Percentiles rank a stretch among this genome's conserved stretches.
These are phyloP conservation scores for Tardiomyces digboiensis DNA, from an alignment of 1,139 yeast genomes.

Conservation along the genomic window DNA sequence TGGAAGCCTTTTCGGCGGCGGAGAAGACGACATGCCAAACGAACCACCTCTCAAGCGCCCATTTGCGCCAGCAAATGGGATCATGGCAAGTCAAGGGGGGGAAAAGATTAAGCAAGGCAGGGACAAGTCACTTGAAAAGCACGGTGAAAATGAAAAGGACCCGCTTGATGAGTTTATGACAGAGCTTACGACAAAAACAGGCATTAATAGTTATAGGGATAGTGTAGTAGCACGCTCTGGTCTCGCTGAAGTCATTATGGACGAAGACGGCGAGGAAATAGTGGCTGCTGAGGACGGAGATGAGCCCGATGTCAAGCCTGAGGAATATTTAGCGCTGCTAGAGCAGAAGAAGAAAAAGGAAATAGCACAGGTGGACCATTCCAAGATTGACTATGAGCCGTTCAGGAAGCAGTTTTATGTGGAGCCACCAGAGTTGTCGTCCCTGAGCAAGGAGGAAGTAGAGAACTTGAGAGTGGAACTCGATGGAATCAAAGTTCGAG, in stretches of 20 bases:
- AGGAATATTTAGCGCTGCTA: neutral
- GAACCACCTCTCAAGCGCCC: neutral
- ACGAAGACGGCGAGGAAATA: slow-evolving; percentile 2
- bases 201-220: too few relatives aligned
- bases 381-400: slow-evolving; percentile 38
- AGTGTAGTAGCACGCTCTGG: neutral
- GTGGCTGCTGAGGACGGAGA: neutral
- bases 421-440: slow-evolving; percentile 48
- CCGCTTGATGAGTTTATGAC: slow-evolving; percentile 1
- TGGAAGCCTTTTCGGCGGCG: neutral
- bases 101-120: too few relatives aligned
- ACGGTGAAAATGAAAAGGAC: too few relatives aligned
- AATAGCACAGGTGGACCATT: slow-evolving; percentile 37
- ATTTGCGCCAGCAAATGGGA: too few relatives aligned
- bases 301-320: slow-evolving; percentile 1
- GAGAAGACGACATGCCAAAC: neutral
- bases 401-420: slow-evolving; percentile 57
- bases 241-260: slow-evolving; percentile 1
- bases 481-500: slow-evolving; percentile 58
- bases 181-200: neutral
- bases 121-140: too few relatives aligned
- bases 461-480: slow-evolving; percentile 42
- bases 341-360: slow-evolving; percentile 33
- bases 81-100: too few relatives aligned
- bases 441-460: slow-evolving; percentile 42